Conservation (phyloP, 495 filamentous ascomycete species). For the Amorphotheca resinae region DNA sequence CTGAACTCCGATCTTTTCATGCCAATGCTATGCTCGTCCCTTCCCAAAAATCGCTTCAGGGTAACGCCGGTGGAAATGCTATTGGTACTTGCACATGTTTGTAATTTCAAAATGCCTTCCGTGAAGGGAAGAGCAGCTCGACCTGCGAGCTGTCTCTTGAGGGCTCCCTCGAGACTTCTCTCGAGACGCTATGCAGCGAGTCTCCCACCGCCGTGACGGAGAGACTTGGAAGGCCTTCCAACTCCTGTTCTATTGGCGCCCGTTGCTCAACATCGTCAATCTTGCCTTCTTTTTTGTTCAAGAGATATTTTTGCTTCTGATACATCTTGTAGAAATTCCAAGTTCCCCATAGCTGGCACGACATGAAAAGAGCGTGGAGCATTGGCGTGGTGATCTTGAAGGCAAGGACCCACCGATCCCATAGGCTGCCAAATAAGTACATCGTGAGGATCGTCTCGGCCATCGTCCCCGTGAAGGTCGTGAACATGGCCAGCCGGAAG, state of each 20-base stretch:
- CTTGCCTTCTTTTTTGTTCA: constrained; percentile 13
- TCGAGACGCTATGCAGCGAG: background rate
- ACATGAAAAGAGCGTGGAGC: constrained; percentile 32
- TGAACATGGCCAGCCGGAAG: constrained; percentile 28
- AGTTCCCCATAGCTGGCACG: constrained; percentile 34
- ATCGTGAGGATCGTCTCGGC: constrained; percentile 35
- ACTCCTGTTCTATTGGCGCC: background rate
- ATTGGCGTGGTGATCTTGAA: constrained; percentile 38
- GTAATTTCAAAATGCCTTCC: background rate
- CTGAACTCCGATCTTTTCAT: no score
- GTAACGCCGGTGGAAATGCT: no score
- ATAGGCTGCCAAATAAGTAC: constrained; percentile 36
- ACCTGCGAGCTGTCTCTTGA: background rate
- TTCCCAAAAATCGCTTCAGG: no score
- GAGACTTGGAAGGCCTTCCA: background rate
- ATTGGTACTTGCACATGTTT: no score
- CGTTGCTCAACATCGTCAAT: constrained; percentile 1
- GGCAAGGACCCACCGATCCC: constrained; percentile 32
- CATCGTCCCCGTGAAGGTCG: constrained; percentile 30
- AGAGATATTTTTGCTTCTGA: constrained; percentile 21
- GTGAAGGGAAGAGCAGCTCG: background rate
- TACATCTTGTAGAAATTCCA: constrained; percentile 34
- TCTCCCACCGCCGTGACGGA: background rate
- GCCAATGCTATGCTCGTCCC: no score
- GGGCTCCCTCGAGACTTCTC: background rate